Conservation (phyloP, 768 basidiomycete species). For the Asterophora lycoperdoides region DNA sequence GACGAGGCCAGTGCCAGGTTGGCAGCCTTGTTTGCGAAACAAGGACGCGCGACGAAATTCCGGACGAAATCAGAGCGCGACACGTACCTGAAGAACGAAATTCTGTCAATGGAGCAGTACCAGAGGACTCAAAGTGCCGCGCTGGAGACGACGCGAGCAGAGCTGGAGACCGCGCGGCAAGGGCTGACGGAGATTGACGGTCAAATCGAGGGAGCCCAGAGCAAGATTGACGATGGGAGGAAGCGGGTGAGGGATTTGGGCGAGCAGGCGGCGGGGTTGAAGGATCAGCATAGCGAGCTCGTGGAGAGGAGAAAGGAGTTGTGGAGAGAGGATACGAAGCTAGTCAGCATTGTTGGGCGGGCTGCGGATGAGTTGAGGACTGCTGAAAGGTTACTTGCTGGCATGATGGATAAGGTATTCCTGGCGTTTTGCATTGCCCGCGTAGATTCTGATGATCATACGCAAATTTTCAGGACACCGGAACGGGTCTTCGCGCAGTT, state of each 20-base stretch:
- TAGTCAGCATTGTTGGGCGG: slow-evolving; percentile 70
- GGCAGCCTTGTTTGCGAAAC: slow-evolving; percentile 79
- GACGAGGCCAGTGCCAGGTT: slow-evolving; percentile 73
- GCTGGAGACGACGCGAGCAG: slow-evolving; percentile 47
- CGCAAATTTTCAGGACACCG: slow-evolving; percentile 71
- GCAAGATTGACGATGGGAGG: slow-evolving; percentile 62
- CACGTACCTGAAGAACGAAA: slow-evolving; percentile 74
- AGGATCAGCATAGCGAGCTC: slow-evolving; percentile 64
- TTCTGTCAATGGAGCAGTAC: slow-evolving; percentile 63
- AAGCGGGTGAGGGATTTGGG: slow-evolving; percentile 50
- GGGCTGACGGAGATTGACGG: slow-evolving; percentile 55
- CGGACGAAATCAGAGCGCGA: slow-evolving; percentile 81
- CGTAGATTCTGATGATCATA: slow-evolving; percentile 1
- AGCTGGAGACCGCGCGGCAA: slow-evolving; percentile 43
- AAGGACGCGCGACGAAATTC: slow-evolving; percentile 85
- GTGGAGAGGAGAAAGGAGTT: slow-evolving; percentile 84
- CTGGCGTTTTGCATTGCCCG: not conserved
- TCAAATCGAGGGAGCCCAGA: slow-evolving; percentile 52
- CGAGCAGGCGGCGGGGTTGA: slow-evolving; percentile 57
- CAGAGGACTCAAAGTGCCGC: slow-evolving; percentile 51
- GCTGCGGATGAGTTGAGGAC: slow-evolving; percentile 77
- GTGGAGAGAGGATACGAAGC: slow-evolving; percentile 92
- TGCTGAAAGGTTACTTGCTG: slow-evolving; percentile 72
- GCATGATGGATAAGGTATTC: slow-evolving; percentile 94
- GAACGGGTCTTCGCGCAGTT: slow-evolving; percentile 80